A percentile compares a stretch with the other conserved stretches of the same genome.
phyloP scores from a whole-genome alignment of 2,329 filamentous ascomycete species.

The Gliomastix tumulicola region DNA sequence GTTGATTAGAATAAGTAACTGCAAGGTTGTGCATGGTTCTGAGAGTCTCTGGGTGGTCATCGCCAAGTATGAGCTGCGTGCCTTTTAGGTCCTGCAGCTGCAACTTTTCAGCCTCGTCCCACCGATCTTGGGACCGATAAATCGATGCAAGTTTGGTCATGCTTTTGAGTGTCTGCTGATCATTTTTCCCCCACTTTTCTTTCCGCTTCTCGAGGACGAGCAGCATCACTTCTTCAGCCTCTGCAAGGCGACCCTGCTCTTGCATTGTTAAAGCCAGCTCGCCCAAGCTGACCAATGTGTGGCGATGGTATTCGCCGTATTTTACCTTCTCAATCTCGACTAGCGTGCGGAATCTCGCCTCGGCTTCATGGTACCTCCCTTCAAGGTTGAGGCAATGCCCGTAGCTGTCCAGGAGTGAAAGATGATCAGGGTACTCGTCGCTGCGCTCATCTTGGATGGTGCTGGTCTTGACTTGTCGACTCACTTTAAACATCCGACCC shows the following conservation, averaged over 20 bases:
- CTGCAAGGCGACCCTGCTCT: neutral
- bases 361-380: conserved; percentile 8
- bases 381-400: neutral
- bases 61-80: neutral
- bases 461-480: no score
- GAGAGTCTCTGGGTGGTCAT: conserved; percentile 3
- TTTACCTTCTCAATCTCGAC: conserved; percentile 7
- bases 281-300: conserved; percentile 4
- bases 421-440: neutral
- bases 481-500: no score
- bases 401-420: neutral
- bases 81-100: conserved; percentile 4
- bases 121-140: conserved; percentile 2
- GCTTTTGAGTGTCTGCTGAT: conserved; percentile 5
- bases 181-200: neutral
- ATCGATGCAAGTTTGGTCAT: conserved; percentile 1
- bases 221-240: neutral
- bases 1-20: neutral
- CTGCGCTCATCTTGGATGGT: no score
- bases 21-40: conserved; percentile 6
- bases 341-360: conserved; percentile 6
- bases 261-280: conserved; percentile 3
- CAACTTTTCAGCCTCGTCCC: conserved; percentile 3
- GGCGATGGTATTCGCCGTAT: conserved; percentile 8
- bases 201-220: neutral